phyloP scores from a whole-genome alignment of 352 stramenopile species.

The Phytopythium litorale region DNA sequence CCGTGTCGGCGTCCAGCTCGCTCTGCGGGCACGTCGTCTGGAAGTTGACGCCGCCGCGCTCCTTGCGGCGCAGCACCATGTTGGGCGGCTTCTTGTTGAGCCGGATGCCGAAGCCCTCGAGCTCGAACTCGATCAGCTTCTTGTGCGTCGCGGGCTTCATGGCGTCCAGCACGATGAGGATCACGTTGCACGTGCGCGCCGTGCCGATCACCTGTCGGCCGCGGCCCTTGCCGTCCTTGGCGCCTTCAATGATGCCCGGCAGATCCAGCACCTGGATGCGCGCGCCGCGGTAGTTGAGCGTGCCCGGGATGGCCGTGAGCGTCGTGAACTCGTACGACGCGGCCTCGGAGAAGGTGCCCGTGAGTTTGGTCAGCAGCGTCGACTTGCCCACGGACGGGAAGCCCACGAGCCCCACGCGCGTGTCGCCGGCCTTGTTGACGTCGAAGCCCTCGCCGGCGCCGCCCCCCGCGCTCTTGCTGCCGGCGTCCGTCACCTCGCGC shows the following conservation, averaged over 20 bases:
- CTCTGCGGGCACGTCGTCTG: constrained; percentile 91
- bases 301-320: constrained; percentile 97
- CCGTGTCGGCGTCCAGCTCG: constrained; percentile 94
- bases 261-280: constrained; percentile 89
- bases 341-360: constrained; percentile 94
- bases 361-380: constrained; percentile 96
- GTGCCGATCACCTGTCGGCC: constrained; percentile 97
- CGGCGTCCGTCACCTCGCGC: constrained; percentile 88
- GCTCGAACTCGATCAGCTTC: constrained; percentile 98
- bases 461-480: constrained; percentile 58
- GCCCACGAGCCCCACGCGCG: constrained; percentile 96
- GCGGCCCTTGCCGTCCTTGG: constrained; percentile 96
- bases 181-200: constrained; percentile 97
- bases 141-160: constrained; percentile 98
- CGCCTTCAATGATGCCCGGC: constrained; percentile 98
- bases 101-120: constrained; percentile 98
- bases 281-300: constrained; percentile 93
- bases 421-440: constrained; percentile 95
- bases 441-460: constrained; percentile 87
- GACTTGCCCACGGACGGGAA: constrained; percentile 99
- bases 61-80: constrained; percentile 96
- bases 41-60: constrained; percentile 97
- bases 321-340: constrained; percentile 99
- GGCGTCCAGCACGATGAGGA: constrained; percentile 97
- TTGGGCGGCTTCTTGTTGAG: constrained; percentile 98